A percentile compares a stretch with the other conserved stretches of the same genome.
phyloP scores from a whole-genome alignment of 148 eudicot genomes.

The Rhododendron williamsianum region DNA sequence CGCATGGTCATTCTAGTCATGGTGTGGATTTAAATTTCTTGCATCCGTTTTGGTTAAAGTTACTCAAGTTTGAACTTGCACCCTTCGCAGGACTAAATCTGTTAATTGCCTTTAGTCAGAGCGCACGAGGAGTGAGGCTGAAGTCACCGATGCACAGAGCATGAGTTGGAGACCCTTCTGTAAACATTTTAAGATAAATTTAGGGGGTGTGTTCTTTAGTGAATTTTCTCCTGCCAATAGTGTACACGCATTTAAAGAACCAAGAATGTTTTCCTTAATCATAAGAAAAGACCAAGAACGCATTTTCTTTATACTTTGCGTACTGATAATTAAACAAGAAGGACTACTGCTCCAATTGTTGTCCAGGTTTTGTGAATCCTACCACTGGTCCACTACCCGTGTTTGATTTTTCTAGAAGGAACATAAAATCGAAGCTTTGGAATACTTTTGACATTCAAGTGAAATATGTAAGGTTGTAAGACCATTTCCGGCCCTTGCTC shows the following conservation, averaged over 20 bases:
- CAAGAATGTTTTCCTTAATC: not conserved
- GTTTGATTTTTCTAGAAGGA: not conserved
- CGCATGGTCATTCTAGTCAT: not conserved
- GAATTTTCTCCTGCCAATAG: not conserved
- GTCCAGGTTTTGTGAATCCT: not conserved
- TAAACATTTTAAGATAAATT: not conserved
- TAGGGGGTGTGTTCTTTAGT: not conserved
- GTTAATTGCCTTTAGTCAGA: not conserved
- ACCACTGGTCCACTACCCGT: not conserved
- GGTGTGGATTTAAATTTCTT: not conserved
- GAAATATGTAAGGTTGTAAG: not conserved
- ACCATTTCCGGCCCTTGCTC: not conserved
- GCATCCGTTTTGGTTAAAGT: not conserved
- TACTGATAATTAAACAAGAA: no score
- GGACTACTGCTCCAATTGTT: not conserved
- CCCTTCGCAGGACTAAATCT: not conserved
- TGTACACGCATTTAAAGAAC: not conserved
- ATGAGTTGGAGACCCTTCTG: not conserved
- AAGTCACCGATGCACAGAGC: not conserved
- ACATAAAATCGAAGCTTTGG: not conserved
- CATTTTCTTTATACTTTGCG: not conserved
- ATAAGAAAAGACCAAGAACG: not conserved
- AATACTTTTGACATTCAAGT: not conserved
- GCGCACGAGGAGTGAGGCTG: not conserved
- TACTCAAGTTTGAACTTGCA: not conserved